Conservation (phyloP, 1,284 basidiomycete species). For the Phenoliferia sp. region DNA sequence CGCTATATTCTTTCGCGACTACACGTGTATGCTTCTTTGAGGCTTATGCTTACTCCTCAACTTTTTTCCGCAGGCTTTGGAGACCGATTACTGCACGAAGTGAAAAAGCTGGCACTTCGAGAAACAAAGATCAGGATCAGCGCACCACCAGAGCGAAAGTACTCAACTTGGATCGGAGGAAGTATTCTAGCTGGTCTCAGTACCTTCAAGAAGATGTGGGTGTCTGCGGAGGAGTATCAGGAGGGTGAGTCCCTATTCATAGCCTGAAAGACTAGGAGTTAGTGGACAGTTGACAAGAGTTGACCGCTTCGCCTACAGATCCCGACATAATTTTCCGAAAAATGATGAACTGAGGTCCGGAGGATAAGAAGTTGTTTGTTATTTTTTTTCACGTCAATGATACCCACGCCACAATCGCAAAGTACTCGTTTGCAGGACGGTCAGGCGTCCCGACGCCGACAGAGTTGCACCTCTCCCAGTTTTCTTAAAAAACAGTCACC, state of each 20-base stretch:
- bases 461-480: not conserved
- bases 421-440: not conserved
- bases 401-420: not conserved
- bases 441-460: not conserved
- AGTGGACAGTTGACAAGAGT: not conserved
- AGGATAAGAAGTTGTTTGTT: slow-evolving; percentile 40
- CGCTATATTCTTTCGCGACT: slow-evolving; percentile 27
- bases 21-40: not conserved
- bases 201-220: slow-evolving; percentile 95
- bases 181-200: slow-evolving; percentile 52
- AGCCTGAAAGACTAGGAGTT: too few relatives aligned
- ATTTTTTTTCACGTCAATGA: not conserved
- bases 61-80: slow-evolving; percentile 67
- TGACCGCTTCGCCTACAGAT: slow-evolving; percentile 6
- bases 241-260: slow-evolving; percentile 53
- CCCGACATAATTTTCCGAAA: slow-evolving; percentile 32
- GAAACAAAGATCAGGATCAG: slow-evolving; percentile 99
- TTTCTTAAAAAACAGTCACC: too few relatives aligned
- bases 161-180: slow-evolving; percentile 99
- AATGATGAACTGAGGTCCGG: slow-evolving; percentile 43
- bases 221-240: slow-evolving; percentile 97
- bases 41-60: not conserved
- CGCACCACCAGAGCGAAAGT: slow-evolving; percentile 98
- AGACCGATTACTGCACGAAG: slow-evolving; percentile 88
- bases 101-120: slow-evolving; percentile 92